These are phyloP conservation scores for Combretum micranthum DNA, from an alignment of 345 rosid genomes.

Conservation along the genomic window DNA sequence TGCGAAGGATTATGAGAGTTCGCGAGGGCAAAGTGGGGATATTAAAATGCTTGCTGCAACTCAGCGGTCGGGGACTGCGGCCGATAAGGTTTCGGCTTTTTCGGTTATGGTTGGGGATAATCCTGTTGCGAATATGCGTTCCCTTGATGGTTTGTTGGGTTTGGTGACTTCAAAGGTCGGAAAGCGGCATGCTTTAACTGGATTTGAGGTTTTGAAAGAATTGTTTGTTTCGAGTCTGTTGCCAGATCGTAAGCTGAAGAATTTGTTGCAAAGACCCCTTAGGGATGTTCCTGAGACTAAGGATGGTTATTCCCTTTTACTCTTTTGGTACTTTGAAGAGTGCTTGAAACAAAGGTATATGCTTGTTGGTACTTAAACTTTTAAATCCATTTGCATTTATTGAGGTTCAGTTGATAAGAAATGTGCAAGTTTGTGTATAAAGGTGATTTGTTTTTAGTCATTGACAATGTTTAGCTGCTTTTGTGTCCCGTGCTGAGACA, in stretches of 20 bases:
- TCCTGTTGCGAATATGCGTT: constrained; percentile 78
- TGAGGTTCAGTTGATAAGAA: background rate
- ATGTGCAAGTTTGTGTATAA: background rate
- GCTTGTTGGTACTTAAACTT: background rate
- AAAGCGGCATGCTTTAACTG: constrained; percentile 79
- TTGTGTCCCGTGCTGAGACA: no score
- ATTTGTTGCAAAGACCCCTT: constrained; percentile 74
- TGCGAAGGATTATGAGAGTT: constrained; percentile 47
- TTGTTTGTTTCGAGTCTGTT: constrained; percentile 73
- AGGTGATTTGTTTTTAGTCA: no score
- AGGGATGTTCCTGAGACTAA: constrained; percentile 66
- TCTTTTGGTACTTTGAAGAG: constrained; percentile 99
- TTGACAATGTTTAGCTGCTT: no score
- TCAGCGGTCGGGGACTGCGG: constrained; percentile 88
- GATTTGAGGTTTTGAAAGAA: constrained; percentile 82
- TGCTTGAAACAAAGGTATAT: constrained; percentile 82
- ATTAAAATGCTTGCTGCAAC: constrained; percentile 82
- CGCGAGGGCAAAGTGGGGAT: constrained; percentile 70
- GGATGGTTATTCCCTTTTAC: constrained; percentile 88
- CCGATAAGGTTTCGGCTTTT: constrained; percentile 90
- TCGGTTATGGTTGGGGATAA: constrained; percentile 84
- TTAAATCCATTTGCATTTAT: background rate
- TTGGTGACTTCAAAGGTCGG: constrained; percentile 93
- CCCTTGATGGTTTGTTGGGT: constrained; percentile 92
- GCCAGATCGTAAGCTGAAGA: constrained; percentile 93